These are phyloP conservation scores for Vaccinium myrtillus DNA, from an alignment of 148 eudicot species.

Conservation along the genomic window DNA sequence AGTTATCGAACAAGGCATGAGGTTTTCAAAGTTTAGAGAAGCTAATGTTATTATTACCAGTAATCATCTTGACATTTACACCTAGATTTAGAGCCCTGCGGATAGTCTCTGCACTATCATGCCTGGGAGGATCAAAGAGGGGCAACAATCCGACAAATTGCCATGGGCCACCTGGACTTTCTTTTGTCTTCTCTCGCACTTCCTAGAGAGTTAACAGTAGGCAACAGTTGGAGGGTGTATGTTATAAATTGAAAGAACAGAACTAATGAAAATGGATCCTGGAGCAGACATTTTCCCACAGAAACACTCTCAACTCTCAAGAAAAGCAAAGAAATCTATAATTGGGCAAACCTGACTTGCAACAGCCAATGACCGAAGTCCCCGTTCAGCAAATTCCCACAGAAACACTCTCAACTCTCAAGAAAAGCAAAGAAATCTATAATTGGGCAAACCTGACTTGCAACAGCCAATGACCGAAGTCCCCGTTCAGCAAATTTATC, in stretches of 20 bases:
- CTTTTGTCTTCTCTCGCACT: conserved; percentile 78
- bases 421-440: background rate
- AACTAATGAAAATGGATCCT: background rate
- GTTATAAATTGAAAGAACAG: background rate
- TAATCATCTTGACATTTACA: conserved; percentile 93
- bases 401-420: background rate
- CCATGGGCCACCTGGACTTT: conserved; percentile 78
- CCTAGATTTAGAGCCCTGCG: conserved; percentile 89
- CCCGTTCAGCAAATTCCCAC: conserved; percentile 74
- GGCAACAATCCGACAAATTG: conserved; percentile 85
- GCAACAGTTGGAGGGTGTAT: conserved; percentile 13
- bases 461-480: conserved; percentile 85
- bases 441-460: conserved; percentile 56
- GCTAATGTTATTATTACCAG: conserved; percentile 45
- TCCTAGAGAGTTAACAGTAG: conserved; percentile 37
- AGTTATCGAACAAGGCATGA: background rate
- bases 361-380: conserved; percentile 88
- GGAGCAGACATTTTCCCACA: background rate
- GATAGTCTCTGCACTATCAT: conserved; percentile 90
- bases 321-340: background rate
- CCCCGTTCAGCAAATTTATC: conserved; percentile 95
- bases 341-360: conserved; percentile 61
- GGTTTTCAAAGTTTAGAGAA: background rate
- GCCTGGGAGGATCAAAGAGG: conserved; percentile 95
- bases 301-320: background rate